phyloP scores from a whole-genome alignment of 2,329 filamentous ascomycete genomes.

The Xylaria sp. region DNA sequence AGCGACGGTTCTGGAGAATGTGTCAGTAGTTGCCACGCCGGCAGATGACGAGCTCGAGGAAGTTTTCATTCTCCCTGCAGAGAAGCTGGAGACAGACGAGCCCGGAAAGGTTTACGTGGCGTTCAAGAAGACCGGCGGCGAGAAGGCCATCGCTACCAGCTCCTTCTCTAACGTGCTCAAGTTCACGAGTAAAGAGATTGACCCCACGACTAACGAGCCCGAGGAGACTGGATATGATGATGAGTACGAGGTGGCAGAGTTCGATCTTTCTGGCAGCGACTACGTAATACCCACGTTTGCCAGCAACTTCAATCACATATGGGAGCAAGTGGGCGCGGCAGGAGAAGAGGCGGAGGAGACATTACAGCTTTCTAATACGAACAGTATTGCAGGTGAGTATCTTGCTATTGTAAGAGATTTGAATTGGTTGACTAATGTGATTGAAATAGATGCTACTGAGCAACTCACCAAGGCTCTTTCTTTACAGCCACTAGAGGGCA shows the following conservation, averaged over 20 bases:
- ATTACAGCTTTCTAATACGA: constrained; percentile 77
- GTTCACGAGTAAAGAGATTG: constrained; percentile 97
- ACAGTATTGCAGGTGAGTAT: constrained; percentile 81
- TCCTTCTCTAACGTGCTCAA: constrained; percentile 90
- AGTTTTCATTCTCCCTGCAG: constrained; percentile 87
- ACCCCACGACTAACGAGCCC: constrained; percentile 86
- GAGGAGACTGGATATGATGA: constrained; percentile 93
- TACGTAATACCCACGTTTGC: constrained; percentile 92
- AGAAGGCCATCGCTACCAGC: constrained; percentile 68
- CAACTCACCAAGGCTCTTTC: constrained; percentile 81
- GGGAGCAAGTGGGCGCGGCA: constrained; percentile 85
- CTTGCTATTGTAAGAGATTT: not conserved
- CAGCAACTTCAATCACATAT: constrained; percentile 90
- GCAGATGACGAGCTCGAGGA: constrained; percentile 78
- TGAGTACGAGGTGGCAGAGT: constrained; percentile 93
- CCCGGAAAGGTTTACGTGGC: constrained; percentile 93
- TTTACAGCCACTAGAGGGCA: constrained; percentile 89
- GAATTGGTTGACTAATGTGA: constrained; percentile 9
- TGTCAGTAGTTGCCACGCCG: constrained; percentile 75
- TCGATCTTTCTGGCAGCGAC: constrained; percentile 85
- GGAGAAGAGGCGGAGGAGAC: constrained; percentile 91
- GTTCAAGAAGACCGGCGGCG: constrained; percentile 77
- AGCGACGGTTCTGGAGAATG: constrained; percentile 84
- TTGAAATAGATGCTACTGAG: constrained; percentile 73
- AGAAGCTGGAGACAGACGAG: constrained; percentile 75